Evolutionary conservation across 257 asterid genomes (phyloP).

Genomic region (Verbena officinalis): DNA sequence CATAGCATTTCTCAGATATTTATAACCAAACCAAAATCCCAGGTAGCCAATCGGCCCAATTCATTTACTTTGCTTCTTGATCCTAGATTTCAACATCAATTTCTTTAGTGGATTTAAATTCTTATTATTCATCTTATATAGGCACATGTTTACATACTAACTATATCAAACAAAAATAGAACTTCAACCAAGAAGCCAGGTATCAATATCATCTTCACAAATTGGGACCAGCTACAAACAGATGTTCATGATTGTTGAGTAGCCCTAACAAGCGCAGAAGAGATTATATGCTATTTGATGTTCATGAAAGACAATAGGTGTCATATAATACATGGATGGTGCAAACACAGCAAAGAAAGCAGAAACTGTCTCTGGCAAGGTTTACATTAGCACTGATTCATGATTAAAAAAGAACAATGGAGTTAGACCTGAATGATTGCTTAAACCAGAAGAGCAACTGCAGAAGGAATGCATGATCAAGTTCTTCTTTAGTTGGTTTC

Average conservation of each 20-base stretch:
- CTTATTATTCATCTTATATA: background rate
- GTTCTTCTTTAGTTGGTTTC: slow-evolving; percentile 75
- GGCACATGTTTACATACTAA: slow-evolving; percentile 1
- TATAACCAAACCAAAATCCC: slow-evolving; percentile 15
- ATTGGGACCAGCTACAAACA: slow-evolving; percentile 10
- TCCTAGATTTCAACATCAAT: slow-evolving; percentile 12
- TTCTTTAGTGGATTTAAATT: background rate
- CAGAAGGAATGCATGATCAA: slow-evolving; percentile 81
- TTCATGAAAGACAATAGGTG: background rate
- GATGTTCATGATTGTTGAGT: slow-evolving; percentile 20
- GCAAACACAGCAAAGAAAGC: slow-evolving; percentile 12
- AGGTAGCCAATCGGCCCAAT: slow-evolving; percentile 16
- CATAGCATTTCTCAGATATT: slow-evolving; percentile 12
- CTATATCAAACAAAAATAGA: slow-evolving; percentile 15
- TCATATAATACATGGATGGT: slow-evolving; percentile 16
- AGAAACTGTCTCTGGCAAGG: slow-evolving; percentile 18
- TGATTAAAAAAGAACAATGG: slow-evolving; percentile 21
- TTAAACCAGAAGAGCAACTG: slow-evolving; percentile 98
- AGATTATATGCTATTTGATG: slow-evolving; percentile 23
- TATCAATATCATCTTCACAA: slow-evolving; percentile 14
- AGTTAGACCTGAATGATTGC: slow-evolving; percentile 83
- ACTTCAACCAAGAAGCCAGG: background rate
- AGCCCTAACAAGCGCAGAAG: background rate
- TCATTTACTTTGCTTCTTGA: background rate
- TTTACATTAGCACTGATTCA: slow-evolving; percentile 17